Conservation (phyloP, 1,284 basidiomycete genomes). For the Melampsora occidentalis region DNA sequence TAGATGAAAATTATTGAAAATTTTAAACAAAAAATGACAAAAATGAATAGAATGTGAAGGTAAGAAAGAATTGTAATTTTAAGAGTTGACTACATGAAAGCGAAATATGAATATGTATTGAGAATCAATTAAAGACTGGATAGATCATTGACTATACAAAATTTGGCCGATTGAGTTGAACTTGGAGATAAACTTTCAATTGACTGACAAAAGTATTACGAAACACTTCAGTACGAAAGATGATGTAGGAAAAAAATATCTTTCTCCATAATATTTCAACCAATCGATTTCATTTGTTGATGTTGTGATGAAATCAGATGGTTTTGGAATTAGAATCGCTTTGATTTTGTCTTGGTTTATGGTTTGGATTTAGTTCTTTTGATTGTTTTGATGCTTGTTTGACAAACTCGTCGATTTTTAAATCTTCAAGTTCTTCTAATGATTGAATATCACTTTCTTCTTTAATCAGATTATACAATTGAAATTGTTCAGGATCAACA, state of each 20-base stretch:
- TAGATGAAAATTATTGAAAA: slow-evolving; percentile 24
- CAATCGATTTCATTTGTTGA: slow-evolving; percentile 14
- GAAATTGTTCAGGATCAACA: no score
- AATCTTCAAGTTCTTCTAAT: slow-evolving; percentile 17
- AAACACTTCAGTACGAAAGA: background rate
- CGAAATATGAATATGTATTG: no score
- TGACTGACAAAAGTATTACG: slow-evolving; percentile 6
- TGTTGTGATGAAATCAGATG: slow-evolving; percentile 17
- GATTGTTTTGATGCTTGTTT: slow-evolving; percentile 28
- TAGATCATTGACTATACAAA: no score
- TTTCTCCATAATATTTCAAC: slow-evolving; percentile 14
- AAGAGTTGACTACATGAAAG: no score
- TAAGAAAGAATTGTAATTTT: no score
- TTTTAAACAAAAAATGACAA: no score
- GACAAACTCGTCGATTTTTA: slow-evolving; percentile 27
- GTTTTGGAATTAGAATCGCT: background rate
- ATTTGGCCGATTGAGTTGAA: no score
- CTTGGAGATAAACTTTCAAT: slow-evolving; percentile 17
- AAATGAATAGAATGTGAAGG: no score
- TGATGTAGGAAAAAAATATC: slow-evolving; percentile 19
- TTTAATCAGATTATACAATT: no score
- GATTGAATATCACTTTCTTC: background rate
- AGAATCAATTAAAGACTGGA: no score
- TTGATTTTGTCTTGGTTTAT: background rate
- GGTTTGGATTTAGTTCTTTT: slow-evolving; percentile 11